These are phyloP conservation scores for Paraphaeosphaeria sporulosa DNA, from an alignment of 2,329 filamentous ascomycete species.

Conservation along the genomic window DNA sequence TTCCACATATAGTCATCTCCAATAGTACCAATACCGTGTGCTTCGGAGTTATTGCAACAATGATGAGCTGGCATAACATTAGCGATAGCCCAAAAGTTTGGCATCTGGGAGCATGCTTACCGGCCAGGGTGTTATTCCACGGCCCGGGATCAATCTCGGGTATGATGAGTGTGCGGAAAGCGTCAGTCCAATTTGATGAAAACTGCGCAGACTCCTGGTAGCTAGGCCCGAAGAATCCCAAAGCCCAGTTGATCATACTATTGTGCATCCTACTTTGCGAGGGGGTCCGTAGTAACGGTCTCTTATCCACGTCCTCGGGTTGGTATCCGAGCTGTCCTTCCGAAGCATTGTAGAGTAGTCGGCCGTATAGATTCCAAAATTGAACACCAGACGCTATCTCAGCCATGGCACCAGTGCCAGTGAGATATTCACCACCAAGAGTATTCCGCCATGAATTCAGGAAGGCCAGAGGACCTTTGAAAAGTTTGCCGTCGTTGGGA, in stretches of 20 bases:
- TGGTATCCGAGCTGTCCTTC: conserved; percentile 59
- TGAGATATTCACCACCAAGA: conserved; percentile 55
- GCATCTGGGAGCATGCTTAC: neutral
- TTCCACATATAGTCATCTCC: conserved; percentile 53
- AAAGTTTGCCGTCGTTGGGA: conserved; percentile 48
- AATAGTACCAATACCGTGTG: conserved; percentile 40
- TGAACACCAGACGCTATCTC: conserved; percentile 59
- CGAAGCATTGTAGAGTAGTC: conserved; percentile 60
- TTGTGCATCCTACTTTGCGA: conserved; percentile 63
- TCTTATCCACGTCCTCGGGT: conserved; percentile 54
- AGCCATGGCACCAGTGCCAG: conserved; percentile 59
- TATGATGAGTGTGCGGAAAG: conserved; percentile 60
- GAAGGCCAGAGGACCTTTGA: conserved; percentile 60
- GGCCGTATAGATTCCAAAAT: conserved; percentile 64
- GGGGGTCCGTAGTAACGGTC: conserved; percentile 62
- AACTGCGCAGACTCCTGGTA: conserved; percentile 51
- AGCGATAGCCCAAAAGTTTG: neutral
- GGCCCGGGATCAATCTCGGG: conserved; percentile 56
- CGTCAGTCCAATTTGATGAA: conserved; percentile 51
- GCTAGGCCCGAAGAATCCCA: conserved; percentile 62
- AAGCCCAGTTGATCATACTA: conserved; percentile 61
- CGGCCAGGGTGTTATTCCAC: conserved; percentile 55
- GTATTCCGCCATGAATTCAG: conserved; percentile 61
- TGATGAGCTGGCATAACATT: conserved; percentile 11
- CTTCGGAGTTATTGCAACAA: conserved; percentile 16